Evolutionary conservation across 495 filamentous ascomycete genomes (phyloP).

Genomic region (Patellaria atrata): DNA sequence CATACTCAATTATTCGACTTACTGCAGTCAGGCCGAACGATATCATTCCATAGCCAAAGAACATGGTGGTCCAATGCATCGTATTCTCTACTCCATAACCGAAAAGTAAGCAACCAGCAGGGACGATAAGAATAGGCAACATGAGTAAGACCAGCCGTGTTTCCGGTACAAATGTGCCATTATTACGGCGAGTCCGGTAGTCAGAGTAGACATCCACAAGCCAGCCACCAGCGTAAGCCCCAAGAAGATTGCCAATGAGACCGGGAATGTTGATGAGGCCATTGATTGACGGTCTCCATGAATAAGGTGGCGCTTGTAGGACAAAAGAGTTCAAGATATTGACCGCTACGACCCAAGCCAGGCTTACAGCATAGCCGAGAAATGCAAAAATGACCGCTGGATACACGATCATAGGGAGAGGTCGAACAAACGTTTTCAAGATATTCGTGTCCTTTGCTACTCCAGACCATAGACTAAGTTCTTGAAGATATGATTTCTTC

Average conservation of each 20-base stretch:
- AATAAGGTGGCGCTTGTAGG: constrained; percentile 25
- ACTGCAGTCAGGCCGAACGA: constrained; percentile 21
- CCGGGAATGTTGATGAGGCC: constrained; percentile 27
- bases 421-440: constrained; percentile 21
- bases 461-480: constrained; percentile 22
- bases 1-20: not conserved
- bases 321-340: constrained; percentile 26
- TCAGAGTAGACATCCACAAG: constrained; percentile 21
- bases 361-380: constrained; percentile 20
- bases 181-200: constrained; percentile 21
- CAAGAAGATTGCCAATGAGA: constrained; percentile 23
- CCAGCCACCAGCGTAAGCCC: constrained; percentile 20
- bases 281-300: constrained; percentile 19
- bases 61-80: constrained; percentile 22
- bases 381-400: constrained; percentile 24
- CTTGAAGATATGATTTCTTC: constrained; percentile 21
- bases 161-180: constrained; percentile 23
- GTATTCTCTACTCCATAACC: constrained; percentile 21
- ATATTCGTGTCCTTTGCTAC: constrained; percentile 19
- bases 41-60: constrained; percentile 25
- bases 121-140: constrained; percentile 22
- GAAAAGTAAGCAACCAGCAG: constrained; percentile 22
- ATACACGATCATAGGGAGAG: constrained; percentile 25
- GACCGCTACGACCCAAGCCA: constrained; percentile 22
- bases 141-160: constrained; percentile 19